Conservation (phyloP, 257 asterid species). For the Nicotiana noctiflora region DNA sequence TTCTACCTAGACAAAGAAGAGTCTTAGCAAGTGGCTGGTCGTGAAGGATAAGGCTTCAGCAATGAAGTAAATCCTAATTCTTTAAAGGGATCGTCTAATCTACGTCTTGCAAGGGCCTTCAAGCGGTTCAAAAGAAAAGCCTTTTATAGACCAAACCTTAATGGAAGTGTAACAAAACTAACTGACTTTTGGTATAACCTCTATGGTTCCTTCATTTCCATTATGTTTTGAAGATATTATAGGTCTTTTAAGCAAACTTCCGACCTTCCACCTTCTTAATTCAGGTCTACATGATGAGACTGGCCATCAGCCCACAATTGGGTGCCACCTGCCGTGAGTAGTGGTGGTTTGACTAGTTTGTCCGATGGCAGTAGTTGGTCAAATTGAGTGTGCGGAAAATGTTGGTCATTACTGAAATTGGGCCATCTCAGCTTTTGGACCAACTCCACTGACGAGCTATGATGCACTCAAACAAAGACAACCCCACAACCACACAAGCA, state of each 20-base stretch:
- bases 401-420: neutral
- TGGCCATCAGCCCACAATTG: conserved; percentile 19
- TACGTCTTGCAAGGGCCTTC: no score
- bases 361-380: neutral
- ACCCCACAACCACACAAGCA: no score
- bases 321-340: neutral
- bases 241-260: neutral
- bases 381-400: neutral
- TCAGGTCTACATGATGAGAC: conserved; percentile 21
- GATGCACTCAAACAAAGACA: no score
- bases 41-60: no score
- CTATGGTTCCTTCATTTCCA: neutral
- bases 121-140: no score
- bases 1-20: neutral
- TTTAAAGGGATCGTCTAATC: no score
- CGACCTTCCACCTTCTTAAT: neutral
- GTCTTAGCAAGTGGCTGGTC: neutral
- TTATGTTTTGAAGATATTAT: neutral
- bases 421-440: no score
- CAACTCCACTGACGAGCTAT: no score
- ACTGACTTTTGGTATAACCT: neutral
- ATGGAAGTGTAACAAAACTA: neutral
- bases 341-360: conserved; percentile 5
- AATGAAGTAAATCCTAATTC: no score
- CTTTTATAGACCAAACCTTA: neutral